Percentiles rank a stretch among this genome's conserved stretches.
Conservation (phyloP, 257 asterid species). For the Ophiorrhiza pumila region DNA sequence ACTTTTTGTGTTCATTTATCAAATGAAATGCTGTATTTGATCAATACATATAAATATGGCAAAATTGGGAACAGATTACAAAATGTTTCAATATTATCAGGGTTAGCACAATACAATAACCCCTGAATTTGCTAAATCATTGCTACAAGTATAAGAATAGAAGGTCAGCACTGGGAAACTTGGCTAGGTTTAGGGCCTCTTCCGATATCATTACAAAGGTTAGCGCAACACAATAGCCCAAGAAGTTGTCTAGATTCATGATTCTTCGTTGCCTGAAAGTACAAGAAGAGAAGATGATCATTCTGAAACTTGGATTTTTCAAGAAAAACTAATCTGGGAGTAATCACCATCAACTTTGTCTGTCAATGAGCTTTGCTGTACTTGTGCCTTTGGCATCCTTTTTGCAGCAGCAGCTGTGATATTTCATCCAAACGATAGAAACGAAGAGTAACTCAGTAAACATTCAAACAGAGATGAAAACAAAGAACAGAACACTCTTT, state of each 20-base stretch:
- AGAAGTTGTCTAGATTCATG: conserved; percentile 15
- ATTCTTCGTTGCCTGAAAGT: conserved; percentile 42
- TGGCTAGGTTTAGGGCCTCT: neutral
- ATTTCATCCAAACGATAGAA: conserved; percentile 9
- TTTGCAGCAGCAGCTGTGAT: conserved; percentile 54
- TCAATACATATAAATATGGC: too few relatives aligned
- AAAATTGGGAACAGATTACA: neutral
- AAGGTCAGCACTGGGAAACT: neutral
- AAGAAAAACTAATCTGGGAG: neutral
- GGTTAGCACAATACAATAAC: neutral
- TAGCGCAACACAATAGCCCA: neutral
- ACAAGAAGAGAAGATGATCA: conserved; percentile 19
- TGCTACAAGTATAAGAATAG: neutral
- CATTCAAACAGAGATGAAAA: neutral
- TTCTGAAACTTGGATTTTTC: conserved; percentile 5
- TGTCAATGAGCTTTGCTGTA: conserved; percentile 33
- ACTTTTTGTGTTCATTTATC: too few relatives aligned
- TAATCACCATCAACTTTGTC: conserved; percentile 44
- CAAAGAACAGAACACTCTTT: neutral
- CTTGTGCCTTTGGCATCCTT: conserved; percentile 30
- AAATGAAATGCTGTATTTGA: too few relatives aligned
- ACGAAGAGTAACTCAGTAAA: neutral
- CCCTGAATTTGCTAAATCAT: neutral
- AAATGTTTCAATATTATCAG: neutral
- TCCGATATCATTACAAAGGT: too few relatives aligned